phyloP scores from a whole-genome alignment of 1,139 yeast genomes.

The Geotrichum siamense region DNA sequence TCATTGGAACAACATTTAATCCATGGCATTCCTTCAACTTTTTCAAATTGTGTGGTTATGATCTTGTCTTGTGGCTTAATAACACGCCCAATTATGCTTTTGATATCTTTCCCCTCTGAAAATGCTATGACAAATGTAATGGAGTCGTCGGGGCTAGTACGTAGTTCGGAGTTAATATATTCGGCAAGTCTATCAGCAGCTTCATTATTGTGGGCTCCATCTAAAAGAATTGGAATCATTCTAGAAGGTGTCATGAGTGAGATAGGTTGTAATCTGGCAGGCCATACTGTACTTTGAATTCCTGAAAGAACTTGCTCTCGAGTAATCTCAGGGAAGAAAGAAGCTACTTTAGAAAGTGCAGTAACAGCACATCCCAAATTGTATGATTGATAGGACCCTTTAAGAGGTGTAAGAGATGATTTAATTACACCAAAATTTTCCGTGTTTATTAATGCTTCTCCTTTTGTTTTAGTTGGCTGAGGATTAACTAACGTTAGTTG shows the following conservation, averaged over 20 bases:
- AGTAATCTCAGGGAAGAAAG: constrained; percentile 21
- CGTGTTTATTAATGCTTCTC: constrained; percentile 15
- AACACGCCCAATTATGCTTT: constrained; percentile 46
- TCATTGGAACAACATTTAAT: constrained; percentile 45
- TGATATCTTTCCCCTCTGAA: constrained; percentile 63
- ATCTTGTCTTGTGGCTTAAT: constrained; percentile 48
- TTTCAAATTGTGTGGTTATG: constrained; percentile 54
- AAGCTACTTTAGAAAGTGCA: constrained; percentile 39
- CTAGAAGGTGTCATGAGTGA: constrained; percentile 24
- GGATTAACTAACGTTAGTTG: constrained; percentile 16
- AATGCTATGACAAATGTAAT: constrained; percentile 64
- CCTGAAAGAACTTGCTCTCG: constrained; percentile 44
- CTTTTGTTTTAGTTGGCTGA: constrained; percentile 5
- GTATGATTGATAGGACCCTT: constrained; percentile 64
- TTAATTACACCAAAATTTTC: constrained; percentile 19
- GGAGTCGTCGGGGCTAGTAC: constrained; percentile 31
- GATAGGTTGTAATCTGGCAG: constrained; percentile 37
- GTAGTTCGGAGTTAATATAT: constrained; percentile 34
- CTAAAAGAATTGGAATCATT: constrained; percentile 52
- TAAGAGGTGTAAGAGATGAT: constrained; percentile 44
- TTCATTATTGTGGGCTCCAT: constrained; percentile 89
- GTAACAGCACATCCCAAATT: constrained; percentile 67
- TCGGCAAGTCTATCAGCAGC: constrained; percentile 65
- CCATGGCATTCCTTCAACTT: constrained; percentile 94
- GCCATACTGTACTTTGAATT: constrained; percentile 38